Evolutionary conservation across 2,329 filamentous ascomycete genomes (phyloP).

Genomic region (Podosphaera xanthii): DNA sequence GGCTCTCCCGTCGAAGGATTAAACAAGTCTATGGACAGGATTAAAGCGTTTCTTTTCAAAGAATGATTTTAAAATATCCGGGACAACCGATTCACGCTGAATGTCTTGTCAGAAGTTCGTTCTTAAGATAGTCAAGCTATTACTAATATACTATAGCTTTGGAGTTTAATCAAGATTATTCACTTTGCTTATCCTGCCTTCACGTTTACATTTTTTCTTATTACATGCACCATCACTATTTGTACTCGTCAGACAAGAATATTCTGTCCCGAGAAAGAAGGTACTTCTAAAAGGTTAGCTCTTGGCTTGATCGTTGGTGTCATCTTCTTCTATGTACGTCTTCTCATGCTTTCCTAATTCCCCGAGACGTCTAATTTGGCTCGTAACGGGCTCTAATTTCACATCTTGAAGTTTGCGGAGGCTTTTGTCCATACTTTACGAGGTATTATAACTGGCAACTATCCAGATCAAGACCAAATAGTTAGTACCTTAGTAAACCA

Average conservation of each 20-base stretch:
- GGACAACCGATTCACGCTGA: background rate
- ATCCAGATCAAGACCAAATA: background rate
- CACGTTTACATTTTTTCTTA: slow-evolving; percentile 33
- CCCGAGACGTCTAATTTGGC: background rate
- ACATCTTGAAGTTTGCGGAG: background rate
- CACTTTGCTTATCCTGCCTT: slow-evolving; percentile 35
- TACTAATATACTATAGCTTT: slow-evolving; percentile 4
- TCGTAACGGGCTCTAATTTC: background rate
- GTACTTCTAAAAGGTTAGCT: slow-evolving; percentile 22
- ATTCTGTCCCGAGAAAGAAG: slow-evolving; percentile 17
- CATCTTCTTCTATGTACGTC: slow-evolving; percentile 20
- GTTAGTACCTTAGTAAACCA: background rate
- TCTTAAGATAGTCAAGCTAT: background rate
- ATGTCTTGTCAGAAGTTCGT: background rate
- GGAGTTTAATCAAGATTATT: slow-evolving; percentile 15
- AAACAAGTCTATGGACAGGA: background rate
- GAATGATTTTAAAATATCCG: background rate
- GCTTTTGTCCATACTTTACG: background rate
- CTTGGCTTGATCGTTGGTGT: slow-evolving; percentile 19
- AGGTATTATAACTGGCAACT: background rate
- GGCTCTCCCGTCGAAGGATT: background rate
- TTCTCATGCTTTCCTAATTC: background rate
- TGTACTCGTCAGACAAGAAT: slow-evolving; percentile 28
- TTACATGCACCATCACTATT: slow-evolving; percentile 26
- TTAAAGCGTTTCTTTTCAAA: background rate